Evolutionary conservation across 78 protist species (phyloP), one percentile per base, ranked within the genome.

Genomic region (Parvularia atlantis): DNA sequence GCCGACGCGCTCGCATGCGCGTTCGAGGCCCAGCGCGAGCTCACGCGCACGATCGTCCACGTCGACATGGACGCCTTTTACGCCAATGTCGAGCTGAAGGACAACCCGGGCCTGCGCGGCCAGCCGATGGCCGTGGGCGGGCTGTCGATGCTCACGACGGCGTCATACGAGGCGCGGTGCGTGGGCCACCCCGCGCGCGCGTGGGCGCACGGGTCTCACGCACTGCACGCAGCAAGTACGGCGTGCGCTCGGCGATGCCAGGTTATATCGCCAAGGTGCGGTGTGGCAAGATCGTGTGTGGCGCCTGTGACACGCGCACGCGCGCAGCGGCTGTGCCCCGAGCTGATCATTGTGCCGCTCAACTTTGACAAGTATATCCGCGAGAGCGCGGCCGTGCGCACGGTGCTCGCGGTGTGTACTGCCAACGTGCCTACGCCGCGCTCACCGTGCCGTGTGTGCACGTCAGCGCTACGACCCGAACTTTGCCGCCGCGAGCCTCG

Each of bases 191-290:
- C n/a, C n/a, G n/a, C n/a, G n/a, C n/a, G n/a, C n/a, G n/a, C n/a
- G n/a, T n/a, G n/a, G n/a, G n/a, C n/a, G n/a, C n/a, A n/a, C n/a
- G n/a, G n/a, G n/a, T n/a, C n/a, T n/a, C n/a, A n/a, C n/a, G n/a
- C n/a, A n/a, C n/a, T n/a, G n/a, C n/a, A n/a, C n/a, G n/a, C n/a
- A n/a, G 90, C 31, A 43, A 68, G 48, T 85, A 26, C 28, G 90
- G 90, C 41, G 90, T 85, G 35, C 70, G 90, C 6, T 16, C 73
- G 37, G 90, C 85, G 26, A 85, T 85, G 90, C 90, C 90, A 11
- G 90, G 90, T 30, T 71, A 50, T 48, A 31, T 72, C 35, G 70
- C 53, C 17, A 28, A 31, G 33, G 37, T 3, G 48, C 46, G 37
- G 7, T n/a, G n/a, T n/a, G n/a, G n/a, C n/a, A n/a, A n/a, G n/a